These are phyloP conservation scores for Ocimum tenuiflorum DNA, from an alignment of 257 asterid genomes.

Conservation along the genomic window DNA sequence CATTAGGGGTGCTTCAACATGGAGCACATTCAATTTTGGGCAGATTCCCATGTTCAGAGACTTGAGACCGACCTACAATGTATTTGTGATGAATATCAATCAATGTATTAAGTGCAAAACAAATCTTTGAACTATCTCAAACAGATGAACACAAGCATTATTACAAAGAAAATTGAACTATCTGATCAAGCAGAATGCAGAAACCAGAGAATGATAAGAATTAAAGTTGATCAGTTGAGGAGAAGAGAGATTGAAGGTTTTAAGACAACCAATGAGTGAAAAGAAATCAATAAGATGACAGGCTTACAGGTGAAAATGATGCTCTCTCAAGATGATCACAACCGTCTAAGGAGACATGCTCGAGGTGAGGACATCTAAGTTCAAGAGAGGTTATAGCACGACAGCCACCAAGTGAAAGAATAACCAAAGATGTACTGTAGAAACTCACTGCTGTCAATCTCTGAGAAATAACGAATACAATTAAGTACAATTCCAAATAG, in stretches of 20 bases:
- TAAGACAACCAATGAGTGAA: background rate
- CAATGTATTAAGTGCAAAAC: background rate
- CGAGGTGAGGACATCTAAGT: conserved; percentile 73
- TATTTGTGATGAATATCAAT: background rate
- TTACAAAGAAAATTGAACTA: background rate
- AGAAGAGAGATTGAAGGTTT: background rate
- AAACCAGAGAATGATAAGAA: background rate
- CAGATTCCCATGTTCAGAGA: conserved; percentile 95
- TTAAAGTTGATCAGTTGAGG: background rate
- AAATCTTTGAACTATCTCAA: background rate
- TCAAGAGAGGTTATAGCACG: conserved; percentile 80
- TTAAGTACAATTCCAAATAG: conserved; percentile 5
- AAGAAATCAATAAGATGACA: background rate
- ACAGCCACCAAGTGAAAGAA: conserved; percentile 93
- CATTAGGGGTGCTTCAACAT: conserved; percentile 78
- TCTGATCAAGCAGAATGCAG: background rate
- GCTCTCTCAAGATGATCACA: conserved; percentile 97
- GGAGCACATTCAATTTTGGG: conserved; percentile 72
- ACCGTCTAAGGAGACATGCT: conserved; percentile 81
- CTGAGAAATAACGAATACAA: conserved; percentile 38
- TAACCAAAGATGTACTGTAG: conserved; percentile 58
- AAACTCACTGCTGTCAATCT: conserved; percentile 77
- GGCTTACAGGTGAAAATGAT: conserved; percentile 77
- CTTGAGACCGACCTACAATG: conserved; percentile 78
- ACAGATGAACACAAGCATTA: background rate